phyloP scores from a whole-genome alignment of 2,329 filamentous ascomycete species.

The Xylariaceae sp. region DNA sequence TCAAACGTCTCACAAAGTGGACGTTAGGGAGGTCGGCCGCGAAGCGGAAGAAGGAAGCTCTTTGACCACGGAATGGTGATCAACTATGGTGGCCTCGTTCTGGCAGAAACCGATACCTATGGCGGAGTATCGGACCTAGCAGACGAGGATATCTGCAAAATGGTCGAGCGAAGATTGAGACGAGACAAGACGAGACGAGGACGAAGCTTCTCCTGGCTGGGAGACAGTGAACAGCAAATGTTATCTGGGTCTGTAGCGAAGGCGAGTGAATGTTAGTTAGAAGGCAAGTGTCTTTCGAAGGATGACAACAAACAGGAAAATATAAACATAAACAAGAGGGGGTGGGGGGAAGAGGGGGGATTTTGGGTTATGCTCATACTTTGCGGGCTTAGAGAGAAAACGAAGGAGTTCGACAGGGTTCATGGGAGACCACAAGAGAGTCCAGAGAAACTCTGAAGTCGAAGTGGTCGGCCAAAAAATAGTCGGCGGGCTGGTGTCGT shows the following conservation, averaged over 20 bases:
- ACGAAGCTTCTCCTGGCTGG: conserved; percentile 12
- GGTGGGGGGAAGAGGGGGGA: conserved; percentile 6
- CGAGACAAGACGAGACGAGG: conserved; percentile 1
- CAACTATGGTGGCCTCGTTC: conserved; percentile 55
- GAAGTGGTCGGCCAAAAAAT: neutral
- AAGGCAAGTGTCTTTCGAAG: neutral
- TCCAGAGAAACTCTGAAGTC: conserved; percentile 16
- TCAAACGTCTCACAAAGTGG: conserved; percentile 60
- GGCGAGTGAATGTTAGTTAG: neutral
- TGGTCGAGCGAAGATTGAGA: conserved; percentile 13
- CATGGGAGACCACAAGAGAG: conserved; percentile 60
- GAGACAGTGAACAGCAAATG: conserved; percentile 39
- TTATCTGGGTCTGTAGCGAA: conserved; percentile 50
- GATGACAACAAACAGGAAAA: neutral
- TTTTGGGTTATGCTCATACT: conserved; percentile 51
- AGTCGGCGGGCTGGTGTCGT: conserved; percentile 14
- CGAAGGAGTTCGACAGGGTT: conserved; percentile 84
- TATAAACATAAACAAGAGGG: neutral
- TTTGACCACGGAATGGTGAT: conserved; percentile 85
- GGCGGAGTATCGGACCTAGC: conserved; percentile 76
- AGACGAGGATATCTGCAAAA: conserved; percentile 62
- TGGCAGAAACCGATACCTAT: conserved; percentile 78
- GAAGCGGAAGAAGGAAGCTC: conserved; percentile 75
- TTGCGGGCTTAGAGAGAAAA: conserved; percentile 90
- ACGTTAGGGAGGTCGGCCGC: conserved; percentile 89